phyloP scores from a whole-genome alignment of 2,329 filamentous ascomycete species.

The Raffaelea arxii region DNA sequence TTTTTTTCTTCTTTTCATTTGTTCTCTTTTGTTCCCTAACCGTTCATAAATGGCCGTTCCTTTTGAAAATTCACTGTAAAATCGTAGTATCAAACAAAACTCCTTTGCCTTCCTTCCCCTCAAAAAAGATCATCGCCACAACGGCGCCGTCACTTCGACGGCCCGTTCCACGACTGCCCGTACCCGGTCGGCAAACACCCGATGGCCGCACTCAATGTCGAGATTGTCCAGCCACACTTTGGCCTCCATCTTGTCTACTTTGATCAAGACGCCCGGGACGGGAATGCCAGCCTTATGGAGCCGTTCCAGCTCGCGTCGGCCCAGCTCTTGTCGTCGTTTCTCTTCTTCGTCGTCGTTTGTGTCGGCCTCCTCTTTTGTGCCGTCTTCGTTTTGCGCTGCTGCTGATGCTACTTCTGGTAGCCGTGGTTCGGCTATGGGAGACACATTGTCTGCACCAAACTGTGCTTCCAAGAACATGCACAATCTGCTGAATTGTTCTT shows the following conservation, averaged over 20 bases:
- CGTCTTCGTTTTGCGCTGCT: constrained; percentile 24
- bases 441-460: constrained; percentile 76
- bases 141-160: constrained; percentile 73
- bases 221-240: constrained; percentile 87
- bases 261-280: constrained; percentile 79
- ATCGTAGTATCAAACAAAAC: too few relatives aligned
- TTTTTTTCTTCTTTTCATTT: too few relatives aligned
- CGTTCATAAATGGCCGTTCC: too few relatives aligned
- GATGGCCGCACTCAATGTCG: constrained; percentile 77
- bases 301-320: constrained; percentile 61
- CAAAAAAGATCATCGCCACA: constrained; percentile 47
- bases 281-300: constrained; percentile 80
- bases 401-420: constrained; percentile 28
- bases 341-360: constrained; percentile 26
- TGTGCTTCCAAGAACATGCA: constrained; percentile 97
- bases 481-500: constrained; percentile 73
- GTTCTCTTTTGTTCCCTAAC: too few relatives aligned
- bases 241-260: constrained; percentile 78
- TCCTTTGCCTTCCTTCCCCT: too few relatives aligned
- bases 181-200: constrained; percentile 73
- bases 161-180: constrained; percentile 83
- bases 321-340: constrained; percentile 25
- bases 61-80: too few relatives aligned
- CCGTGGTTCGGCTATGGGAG: constrained; percentile 61
- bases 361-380: constrained; percentile 27